A percentile compares a stretch with the other conserved stretches of the same genome.
Evolutionary conservation across 2,329 filamentous ascomycete genomes (phyloP).

Genomic region (Clonostachys rhizophaga): DNA sequence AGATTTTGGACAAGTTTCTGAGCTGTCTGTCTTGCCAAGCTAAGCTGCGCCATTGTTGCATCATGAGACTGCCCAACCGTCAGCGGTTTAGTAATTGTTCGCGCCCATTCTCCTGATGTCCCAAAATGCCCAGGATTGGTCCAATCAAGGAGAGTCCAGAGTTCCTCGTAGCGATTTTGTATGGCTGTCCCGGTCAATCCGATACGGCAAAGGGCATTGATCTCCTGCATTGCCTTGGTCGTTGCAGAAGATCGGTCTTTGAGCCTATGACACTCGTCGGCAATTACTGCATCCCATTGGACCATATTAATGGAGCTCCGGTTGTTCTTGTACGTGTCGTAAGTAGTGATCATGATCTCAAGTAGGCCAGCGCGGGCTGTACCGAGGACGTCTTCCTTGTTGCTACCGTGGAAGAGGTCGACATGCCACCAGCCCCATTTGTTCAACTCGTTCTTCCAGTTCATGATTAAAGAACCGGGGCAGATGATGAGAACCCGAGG

Average conservation of each 20-base stretch:
- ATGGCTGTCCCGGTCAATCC: constrained; percentile 94
- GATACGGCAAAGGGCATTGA: constrained; percentile 89
- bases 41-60: constrained; percentile 78
- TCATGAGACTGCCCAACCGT: constrained; percentile 90
- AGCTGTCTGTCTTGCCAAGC: constrained; percentile 74
- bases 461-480: constrained; percentile 80
- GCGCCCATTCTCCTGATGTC: constrained; percentile 68
- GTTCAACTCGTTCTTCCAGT: constrained; percentile 83
- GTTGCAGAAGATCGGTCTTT: constrained; percentile 76
- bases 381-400: constrained; percentile 65
- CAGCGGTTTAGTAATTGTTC: constrained; percentile 72
- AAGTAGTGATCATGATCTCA: constrained; percentile 94
- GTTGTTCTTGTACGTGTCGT: constrained; percentile 81
- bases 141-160: constrained; percentile 97
- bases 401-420: constrained; percentile 70
- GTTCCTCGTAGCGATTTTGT: constrained; percentile 95
- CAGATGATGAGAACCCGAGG: constrained; percentile 75
- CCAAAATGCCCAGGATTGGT: constrained; percentile 76
- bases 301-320: constrained; percentile 73
- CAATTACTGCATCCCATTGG: constrained; percentile 89
- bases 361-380: constrained; percentile 71
- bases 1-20: constrained; percentile 82
- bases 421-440: constrained; percentile 97
- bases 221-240: constrained; percentile 80
- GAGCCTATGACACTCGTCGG: constrained; percentile 88